Conservation (phyloP, 2,329 filamentous ascomycete species). For the Fusarium neocosmosporiellum region DNA sequence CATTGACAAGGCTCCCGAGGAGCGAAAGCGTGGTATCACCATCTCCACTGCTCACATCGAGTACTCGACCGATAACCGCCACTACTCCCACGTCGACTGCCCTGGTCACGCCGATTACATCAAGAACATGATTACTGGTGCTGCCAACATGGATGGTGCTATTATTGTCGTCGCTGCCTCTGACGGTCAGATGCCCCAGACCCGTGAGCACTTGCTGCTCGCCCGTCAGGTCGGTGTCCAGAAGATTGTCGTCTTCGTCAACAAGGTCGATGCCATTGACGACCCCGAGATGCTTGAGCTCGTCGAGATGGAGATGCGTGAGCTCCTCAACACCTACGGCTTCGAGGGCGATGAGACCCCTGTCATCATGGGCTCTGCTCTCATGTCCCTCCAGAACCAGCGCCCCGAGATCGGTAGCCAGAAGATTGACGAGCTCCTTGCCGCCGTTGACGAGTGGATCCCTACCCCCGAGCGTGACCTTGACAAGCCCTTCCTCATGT, state of each 20-base stretch:
- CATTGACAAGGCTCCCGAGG: constrained; percentile 99
- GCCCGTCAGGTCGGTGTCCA: constrained; percentile 98
- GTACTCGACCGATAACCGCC: constrained; percentile 91
- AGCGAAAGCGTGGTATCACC: constrained; percentile 99
- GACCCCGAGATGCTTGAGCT: constrained; percentile 99
- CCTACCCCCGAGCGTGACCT: constrained; percentile 93
- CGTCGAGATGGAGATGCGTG: constrained; percentile 99
- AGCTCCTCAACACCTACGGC: constrained; percentile 90
- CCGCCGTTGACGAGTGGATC: constrained; percentile 94
- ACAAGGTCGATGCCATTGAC: constrained; percentile 98
- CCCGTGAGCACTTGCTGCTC: constrained; percentile 95
- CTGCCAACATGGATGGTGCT: constrained; percentile 98
- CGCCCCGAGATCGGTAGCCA: constrained; percentile 85
- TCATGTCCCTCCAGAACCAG: constrained; percentile 91
- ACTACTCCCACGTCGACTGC: constrained; percentile 99
- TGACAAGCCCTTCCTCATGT: constrained; percentile 99
- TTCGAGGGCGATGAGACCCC: constrained; percentile 99
- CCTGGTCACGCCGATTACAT: constrained; percentile 99
- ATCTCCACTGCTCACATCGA: constrained; percentile 99
- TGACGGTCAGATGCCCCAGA: constrained; percentile 99
- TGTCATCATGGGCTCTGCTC: constrained; percentile 95
- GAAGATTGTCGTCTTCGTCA: constrained; percentile 98
- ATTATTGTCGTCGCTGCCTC: constrained; percentile 99
- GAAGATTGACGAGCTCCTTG: constrained; percentile 92
- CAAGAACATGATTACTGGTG: constrained; percentile 99